Base-by-base conservation (phyloP, 805 yeast species). In the Cyberlindnera meyerae region DNA sequence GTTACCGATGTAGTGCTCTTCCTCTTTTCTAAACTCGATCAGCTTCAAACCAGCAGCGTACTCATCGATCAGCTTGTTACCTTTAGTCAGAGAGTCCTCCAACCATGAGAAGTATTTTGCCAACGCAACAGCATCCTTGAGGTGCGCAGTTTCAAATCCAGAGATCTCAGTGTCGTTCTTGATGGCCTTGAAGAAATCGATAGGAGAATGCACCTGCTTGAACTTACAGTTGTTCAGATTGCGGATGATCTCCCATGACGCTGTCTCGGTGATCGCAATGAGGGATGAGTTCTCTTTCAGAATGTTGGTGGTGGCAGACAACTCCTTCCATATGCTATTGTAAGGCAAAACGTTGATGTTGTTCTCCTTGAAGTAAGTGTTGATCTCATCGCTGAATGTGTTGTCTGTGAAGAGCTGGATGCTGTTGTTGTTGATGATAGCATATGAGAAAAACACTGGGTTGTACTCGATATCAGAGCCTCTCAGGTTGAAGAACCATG, bases 401-500 rank as follows among this genome's bases (percentile, higher is more conserved):
- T 65, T 61, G 44, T 82, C 75, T 7, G 79, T 63, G 53, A 80
- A 86, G 12, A 86, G 61, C 5, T 55, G 51, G 3, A 78, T 73
- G 3, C 52, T 47, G 3, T 62, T 62, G 11, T 53, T 63, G 13
- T 72, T 62, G 21, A 80, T 65, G 9, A 80, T 58, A 31, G 71
- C 51, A 44, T 74, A 74, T 8, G 89, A 68, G 60, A 78, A 87
- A 57, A 90, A 93, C 2, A 88, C 90, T 0, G 97, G 97, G 52
- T 82, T 81, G 55, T 72, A 90, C 5, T 79, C 80, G 40, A 90
- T 80, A 57, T 90, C 97, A 16, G 71, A 73, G 5, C 89, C 85
- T 45, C 98, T 75, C 38, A 90, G 62, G 54, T 90, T 90, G 54
- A 88, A 72, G 29, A 88, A 62, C 96, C 96, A 89, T 7, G 95